Evolutionary conservation across 176 grass and related monocot genomes (phyloP), one percentile per base, ranked within the genome.

Genomic region (Raddia guianensis): DNA sequence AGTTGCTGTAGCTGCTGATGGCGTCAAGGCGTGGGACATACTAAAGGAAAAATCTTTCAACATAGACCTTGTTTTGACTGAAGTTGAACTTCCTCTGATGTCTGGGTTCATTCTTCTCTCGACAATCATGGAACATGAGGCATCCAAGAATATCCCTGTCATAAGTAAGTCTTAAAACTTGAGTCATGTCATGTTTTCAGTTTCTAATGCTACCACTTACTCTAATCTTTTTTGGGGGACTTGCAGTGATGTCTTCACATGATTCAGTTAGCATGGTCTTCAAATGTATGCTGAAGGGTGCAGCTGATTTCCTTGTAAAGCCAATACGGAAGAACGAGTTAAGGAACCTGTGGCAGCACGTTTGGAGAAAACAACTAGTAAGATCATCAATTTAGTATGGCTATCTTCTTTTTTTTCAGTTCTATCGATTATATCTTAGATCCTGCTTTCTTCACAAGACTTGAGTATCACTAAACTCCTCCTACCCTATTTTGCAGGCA

Each of bases 241-340:
- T 63, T 91, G 77, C 86, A 99, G 97, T 99, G 97, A 99, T 99
- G 97, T 99, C 97, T 86, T 99, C 97, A 0, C 87, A 96, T 49
- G 97, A 99, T 82, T 93, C 93, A 20, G 86, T 99, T 40, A 96
- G 97, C 87, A 96, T 74, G 89, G 93, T 99, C 78, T 99, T 99
- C 82, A 99, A 99, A 83, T 99, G 97, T 80, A 99, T 99, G 97
- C 74, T 96, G 51, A 96, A 99, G 90, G 97, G 97, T 62, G 93
- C 97, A 54, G 84, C 97, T 51, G 97, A 99, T 83, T 99, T 99
- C 63, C 91, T 99, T 68, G 91, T 99, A 44, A 99, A 99, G 82
- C 97, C 97, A 5, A 86, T 99, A 73, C 77, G 97, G n/a, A 99
- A 93, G 74, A 99, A 99, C 44, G 97, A 99, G 74, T 35, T 99